Percentiles rank a stretch among this genome's conserved stretches.
Conservation (phyloP, 495 filamentous ascomycete genomes). For the Talaromyces ruber region DNA sequence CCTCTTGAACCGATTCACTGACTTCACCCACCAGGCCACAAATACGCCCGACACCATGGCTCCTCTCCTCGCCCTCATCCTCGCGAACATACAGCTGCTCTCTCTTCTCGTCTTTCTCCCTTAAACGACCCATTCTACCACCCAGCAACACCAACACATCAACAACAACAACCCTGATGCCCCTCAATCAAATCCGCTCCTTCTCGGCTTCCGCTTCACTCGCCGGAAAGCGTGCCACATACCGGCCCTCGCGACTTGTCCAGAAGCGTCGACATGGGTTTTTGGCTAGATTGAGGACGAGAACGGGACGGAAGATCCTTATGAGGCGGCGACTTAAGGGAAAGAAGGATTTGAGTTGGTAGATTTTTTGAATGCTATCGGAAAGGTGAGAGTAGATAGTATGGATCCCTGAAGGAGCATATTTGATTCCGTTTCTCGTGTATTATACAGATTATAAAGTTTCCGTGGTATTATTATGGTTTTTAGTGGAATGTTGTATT, state of each 20-base stretch:
- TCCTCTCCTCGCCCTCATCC: background rate
- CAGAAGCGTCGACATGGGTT: slow-evolving; percentile 67
- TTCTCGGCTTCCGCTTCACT: slow-evolving; percentile 39
- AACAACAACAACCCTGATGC: background rate
- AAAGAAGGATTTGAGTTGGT: slow-evolving; percentile 53
- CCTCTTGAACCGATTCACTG: background rate
- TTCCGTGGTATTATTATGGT: background rate
- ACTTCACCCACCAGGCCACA: background rate
- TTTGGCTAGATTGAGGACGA: slow-evolving; percentile 46
- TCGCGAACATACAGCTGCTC: background rate
- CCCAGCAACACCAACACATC: background rate
- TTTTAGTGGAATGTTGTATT: background rate
- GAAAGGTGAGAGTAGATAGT: background rate
- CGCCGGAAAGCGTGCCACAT: slow-evolving; percentile 51
- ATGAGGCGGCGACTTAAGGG: slow-evolving; percentile 50
- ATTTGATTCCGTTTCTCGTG: background rate
- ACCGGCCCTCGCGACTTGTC: slow-evolving; percentile 57
- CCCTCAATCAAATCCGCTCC: slow-evolving; percentile 12
- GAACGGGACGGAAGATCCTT: slow-evolving; percentile 48
- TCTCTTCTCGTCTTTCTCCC: background rate
- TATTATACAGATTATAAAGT: slow-evolving; percentile 4
- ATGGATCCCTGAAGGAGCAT: background rate
- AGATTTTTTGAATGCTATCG: background rate
- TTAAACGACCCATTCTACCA: background rate
- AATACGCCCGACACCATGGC: background rate